Conservation (phyloP, 768 basidiomycete species). For the Leccinellum rugosiceps region DNA sequence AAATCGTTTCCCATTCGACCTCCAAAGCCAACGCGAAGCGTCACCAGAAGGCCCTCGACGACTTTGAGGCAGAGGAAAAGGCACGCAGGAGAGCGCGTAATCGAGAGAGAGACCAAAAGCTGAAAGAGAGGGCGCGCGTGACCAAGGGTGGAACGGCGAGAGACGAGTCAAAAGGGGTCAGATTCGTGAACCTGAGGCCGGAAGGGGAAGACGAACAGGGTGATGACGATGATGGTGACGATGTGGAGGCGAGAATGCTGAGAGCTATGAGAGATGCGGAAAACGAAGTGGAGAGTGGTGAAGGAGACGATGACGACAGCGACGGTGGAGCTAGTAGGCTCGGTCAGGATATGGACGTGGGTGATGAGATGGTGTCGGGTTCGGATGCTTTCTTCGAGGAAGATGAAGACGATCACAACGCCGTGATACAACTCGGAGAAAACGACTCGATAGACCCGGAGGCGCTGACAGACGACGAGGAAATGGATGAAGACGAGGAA, state of each 20-base stretch:
- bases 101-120: conserved; percentile 43
- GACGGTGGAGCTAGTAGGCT: conserved; percentile 12
- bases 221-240: conserved; percentile 23
- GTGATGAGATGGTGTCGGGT: conserved; percentile 6
- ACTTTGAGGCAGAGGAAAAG: conserved; percentile 37
- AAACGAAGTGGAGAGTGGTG: conserved; percentile 17
- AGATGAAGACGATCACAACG: conserved; percentile 14
- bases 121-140: conserved; percentile 46
- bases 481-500: conserved; percentile 16
- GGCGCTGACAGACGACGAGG: conserved; percentile 18
- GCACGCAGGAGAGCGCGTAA: conserved; percentile 44
- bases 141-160: conserved; percentile 10
- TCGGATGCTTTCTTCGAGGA: conserved; percentile 16
- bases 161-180: conserved; percentile 15
- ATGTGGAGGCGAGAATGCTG: conserved; percentile 25
- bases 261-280: conserved; percentile 29
- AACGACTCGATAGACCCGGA: conserved; percentile 9
- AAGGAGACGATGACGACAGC: background rate
- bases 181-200: conserved; percentile 2
- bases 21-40: conserved; percentile 43
- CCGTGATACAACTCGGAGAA: conserved; percentile 11
- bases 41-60: conserved; percentile 34
- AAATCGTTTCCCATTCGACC: conserved; percentile 44
- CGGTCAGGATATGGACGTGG: background rate
- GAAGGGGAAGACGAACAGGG: conserved; percentile 24